Evolutionary conservation across 208 protist genomes (phyloP), one percentile per base, ranked within the genome.

Genomic region (Crithidia thermophila): DNA sequence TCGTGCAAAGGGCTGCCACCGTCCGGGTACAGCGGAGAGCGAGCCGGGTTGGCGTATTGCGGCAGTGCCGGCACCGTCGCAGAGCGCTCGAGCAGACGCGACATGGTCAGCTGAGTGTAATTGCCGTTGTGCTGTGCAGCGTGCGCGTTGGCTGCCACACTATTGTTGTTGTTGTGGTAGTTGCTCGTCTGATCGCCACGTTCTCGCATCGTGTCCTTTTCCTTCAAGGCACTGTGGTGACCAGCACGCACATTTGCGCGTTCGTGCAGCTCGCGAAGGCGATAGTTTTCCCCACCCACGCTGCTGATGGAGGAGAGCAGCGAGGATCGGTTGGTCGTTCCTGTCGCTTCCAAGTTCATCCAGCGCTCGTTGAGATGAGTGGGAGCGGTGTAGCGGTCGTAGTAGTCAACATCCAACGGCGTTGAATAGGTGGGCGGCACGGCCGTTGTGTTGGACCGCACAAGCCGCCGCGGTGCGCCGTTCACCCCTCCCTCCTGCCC

Each of bases 61-160:
- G 55, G 45, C 49, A 61, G 39, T 0, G 51, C 28, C 18, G 67
- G 67, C 50, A n/a, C 20, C 0, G 69, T 65, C 3, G 61, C 36
- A 2, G 69, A 31, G 20, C 69, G 31, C 34, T 75, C 69, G 36
- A 65, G 11, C 53, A 75, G 61, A 0, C 61, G 60, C 30, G 60
- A 39, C 18, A 75, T 42, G 13, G 69, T 75, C 46, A 69, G 30
- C 61, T 45, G 36, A 14, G 8, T 28, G 21, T 18, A 36, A 4
- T 13, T 4, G 23, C 37, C 14, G 27, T 28, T n/a, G 14, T 16
- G 21, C 18, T 42, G 25, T 18, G 31, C 20, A 9, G 3, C 30
- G 27, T 42, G 25, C 16, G 28, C 4, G 52, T 13, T 42, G 23
- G 16, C 39, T 30, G 23, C 11, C 7, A 11, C 31, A 39, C 16